Base-by-base conservation (phyloP, 768 basidiomycete species). In the Tylopilus felleus region DNA sequence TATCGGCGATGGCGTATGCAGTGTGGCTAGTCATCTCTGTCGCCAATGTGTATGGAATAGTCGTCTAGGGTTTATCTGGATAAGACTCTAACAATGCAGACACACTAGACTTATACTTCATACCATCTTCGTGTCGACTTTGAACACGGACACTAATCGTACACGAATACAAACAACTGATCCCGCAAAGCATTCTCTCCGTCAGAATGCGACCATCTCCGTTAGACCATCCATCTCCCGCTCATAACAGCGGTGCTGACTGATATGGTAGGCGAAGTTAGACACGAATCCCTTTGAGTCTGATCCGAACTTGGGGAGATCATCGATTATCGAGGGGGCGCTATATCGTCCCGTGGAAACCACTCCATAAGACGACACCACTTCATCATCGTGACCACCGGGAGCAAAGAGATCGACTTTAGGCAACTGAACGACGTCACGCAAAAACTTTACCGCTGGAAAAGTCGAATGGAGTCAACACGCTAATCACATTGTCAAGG, bases 181-280 rank as follows among this genome's bases (percentile, higher is more conserved):
- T 16, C 5, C 16, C 33, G 14, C n/a, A 33, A 28, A 25, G n/a
- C 31, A 16, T 51, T 23, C 36, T 7, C 28, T 25, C 44, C 36
- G 38, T 70, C 57, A 79, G 53, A 67, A 80, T 12, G 85, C 83
- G 23, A 88, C 75, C 62, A 72, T 73, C 40, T 65, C 61, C 0
- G 75, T 75, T 57, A 88, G 68, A 6, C 84, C 84, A 25, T 83
- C 79, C 58, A 75, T 43, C 68, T 88, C 86, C 6, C 86, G 78
- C 45, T 82, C 73, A 61, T 74, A 88, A 62, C 83, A 85, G 36
- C 85, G 73, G 57, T 88, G 86, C 69, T 81, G 76, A 71, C 84
- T 86, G 49, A 88, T 73, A 57, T 84, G 82, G 51, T 74, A 79
- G 0, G 80, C 80, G 58, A 88, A 86, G 60, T 76, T 81, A 21